Percentiles rank a stretch among this genome's conserved stretches.
Conservation (phyloP, 768 basidiomycete species). For the Leccinum longicurvipes region DNA sequence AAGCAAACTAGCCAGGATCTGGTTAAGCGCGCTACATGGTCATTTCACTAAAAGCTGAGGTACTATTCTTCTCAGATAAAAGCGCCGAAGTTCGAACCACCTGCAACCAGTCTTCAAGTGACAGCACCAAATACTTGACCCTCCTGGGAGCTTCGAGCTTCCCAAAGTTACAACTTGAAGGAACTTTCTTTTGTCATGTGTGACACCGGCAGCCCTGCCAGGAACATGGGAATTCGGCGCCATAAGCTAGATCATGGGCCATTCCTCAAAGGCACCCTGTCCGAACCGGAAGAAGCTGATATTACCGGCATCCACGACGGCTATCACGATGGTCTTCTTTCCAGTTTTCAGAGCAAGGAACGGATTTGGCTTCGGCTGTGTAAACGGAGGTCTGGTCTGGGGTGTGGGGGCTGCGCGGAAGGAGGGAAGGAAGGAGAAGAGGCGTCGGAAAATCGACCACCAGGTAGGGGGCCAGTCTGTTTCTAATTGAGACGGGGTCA, state of each 20-base stretch:
- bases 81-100: background rate
- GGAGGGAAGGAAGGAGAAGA: constrained; percentile 7
- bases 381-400: constrained; percentile 25
- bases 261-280: constrained; percentile 80
- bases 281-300: constrained; percentile 88
- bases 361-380: constrained; percentile 54
- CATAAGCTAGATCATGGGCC: constrained; percentile 54
- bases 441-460: background rate
- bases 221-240: background rate
- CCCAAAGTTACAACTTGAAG: background rate
- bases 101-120: background rate
- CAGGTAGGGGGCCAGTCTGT: background rate
- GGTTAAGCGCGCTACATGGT: too few relatives aligned
- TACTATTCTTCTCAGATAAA: background rate
- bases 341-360: constrained; percentile 83
- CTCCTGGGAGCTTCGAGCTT: background rate
- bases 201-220: too few relatives aligned
- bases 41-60: background rate
- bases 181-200: too few relatives aligned
- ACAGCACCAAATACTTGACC: background rate
- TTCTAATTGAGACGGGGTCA: background rate
- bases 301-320: constrained; percentile 84
- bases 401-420: constrained; percentile 1
- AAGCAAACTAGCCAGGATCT: constrained; percentile 7
- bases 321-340: constrained; percentile 78